Evolutionary conservation across 345 rosid species (phyloP), one percentile per base, ranked within the genome.

Genomic region (Melaleuca alternifolia): DNA sequence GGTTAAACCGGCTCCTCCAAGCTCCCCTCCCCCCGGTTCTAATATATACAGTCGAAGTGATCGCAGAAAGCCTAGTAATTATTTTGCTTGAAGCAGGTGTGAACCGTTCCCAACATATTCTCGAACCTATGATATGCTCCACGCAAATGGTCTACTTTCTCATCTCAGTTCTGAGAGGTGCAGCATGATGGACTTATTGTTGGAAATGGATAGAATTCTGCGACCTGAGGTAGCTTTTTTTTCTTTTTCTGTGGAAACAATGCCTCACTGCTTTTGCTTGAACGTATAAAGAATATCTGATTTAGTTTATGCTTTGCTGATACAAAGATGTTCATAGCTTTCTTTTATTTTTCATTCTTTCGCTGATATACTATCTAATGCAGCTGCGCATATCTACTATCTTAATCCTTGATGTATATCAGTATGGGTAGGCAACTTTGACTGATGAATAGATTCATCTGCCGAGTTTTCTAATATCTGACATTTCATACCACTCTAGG

Each of bases 51-150:
- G 41, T 62, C 85, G 71, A 41, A 76, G 52, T 51, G n/a, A 9
- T 12, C 3, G 51, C 65, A 24, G 90, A 88, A 88, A 84, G 54
- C 71, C 50, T 12, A 65, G 79, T 65, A 65, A 65, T 33, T 65
- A 33, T 65, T 33, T 33, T 65, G 79, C 41, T 65, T 33, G 12
- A 33, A 0, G 30, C 91, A 97, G 99, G 99, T 97, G 99, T 88
- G 99, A 97, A 90, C 95, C 99, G 57, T 97, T 97, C 92, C 99
- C 99, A 56, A 97, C 99, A 5, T 97, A 97, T 87, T 98, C 99
- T 37, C 92, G 99, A 86, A 96, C 99, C 81, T 97, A 97, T 84
- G 99, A 97, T 88, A 87, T 97, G 96, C 98, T 97, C 90, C 98
- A 96, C 85, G 99, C 98, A 87, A 90, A 94, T 89, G 98, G 94